Conservation (phyloP, 1,284 basidiomycete species). For the Wallemia hederae region DNA sequence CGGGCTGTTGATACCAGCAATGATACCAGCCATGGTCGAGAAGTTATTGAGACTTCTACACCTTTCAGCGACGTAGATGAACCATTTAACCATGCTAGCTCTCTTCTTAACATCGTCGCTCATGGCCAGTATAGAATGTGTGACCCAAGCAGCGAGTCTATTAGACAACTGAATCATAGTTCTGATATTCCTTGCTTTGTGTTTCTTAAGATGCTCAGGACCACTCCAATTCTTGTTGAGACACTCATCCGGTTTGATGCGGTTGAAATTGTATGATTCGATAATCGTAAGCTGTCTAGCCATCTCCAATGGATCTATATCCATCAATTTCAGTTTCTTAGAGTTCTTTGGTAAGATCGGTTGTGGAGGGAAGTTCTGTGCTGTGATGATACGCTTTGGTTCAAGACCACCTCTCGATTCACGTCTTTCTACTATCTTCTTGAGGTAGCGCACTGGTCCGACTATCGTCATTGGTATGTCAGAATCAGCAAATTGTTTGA, state of each 20-base stretch:
- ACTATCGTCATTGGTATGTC: constrained; percentile 10
- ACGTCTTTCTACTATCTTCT: constrained; percentile 15
- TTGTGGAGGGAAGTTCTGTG: constrained; percentile 22
- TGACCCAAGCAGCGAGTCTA: constrained; percentile 52
- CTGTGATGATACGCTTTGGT: constrained; percentile 12
- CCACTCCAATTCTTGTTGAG: constrained; percentile 37
- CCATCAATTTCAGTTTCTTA: constrained; percentile 53
- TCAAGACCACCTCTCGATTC: constrained; percentile 6
- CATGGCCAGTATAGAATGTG: constrained; percentile 53
- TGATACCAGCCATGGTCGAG: constrained; percentile 47
- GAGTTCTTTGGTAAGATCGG: constrained; percentile 43
- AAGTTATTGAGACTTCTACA: constrained; percentile 56
- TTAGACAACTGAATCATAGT: constrained; percentile 77
- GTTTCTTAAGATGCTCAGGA: constrained; percentile 34
- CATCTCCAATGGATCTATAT: constrained; percentile 67
- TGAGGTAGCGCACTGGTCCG: constrained; percentile 12
- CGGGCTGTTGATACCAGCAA: constrained; percentile 42
- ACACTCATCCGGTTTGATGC: constrained; percentile 74
- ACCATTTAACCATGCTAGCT: constrained; percentile 54
- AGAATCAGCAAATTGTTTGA: constrained; percentile 13
- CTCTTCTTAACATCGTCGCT: constrained; percentile 53
- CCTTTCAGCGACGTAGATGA: constrained; percentile 80
- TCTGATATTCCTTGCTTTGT: constrained; percentile 22
- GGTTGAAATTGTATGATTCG: constrained; percentile 62
- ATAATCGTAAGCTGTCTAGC: constrained; percentile 81